A percentile compares a stretch with the other conserved stretches of the same genome.
Evolutionary conservation across 2,329 filamentous ascomycete species (phyloP).

Genomic region (Pseudocercospora ulei): DNA sequence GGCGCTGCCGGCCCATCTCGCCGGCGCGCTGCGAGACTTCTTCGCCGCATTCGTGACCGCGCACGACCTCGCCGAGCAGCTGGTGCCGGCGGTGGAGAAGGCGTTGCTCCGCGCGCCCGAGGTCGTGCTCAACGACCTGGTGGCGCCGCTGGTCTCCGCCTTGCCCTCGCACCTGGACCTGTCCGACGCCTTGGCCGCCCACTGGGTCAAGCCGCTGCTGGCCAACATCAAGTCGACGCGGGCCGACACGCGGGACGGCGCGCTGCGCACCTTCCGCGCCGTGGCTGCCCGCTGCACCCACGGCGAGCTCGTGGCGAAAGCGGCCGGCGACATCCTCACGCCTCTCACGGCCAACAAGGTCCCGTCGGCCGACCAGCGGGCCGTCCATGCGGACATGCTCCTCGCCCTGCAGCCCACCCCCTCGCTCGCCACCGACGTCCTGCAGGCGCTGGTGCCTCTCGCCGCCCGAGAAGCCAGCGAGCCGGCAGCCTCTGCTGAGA

Average conservation of each 20-base stretch:
- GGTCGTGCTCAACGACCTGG: conserved; percentile 68
- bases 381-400: conserved; percentile 73
- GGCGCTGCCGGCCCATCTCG: conserved; percentile 60
- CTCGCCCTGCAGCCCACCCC: conserved; percentile 52
- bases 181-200: conserved; percentile 59
- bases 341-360: conserved; percentile 79
- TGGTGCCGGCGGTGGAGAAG: conserved; percentile 79
- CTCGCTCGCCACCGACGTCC: conserved; percentile 56
- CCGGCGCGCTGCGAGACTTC: conserved; percentile 68
- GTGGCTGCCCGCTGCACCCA: conserved; percentile 56
- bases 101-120: conserved; percentile 81
- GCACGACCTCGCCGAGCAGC: conserved; percentile 63
- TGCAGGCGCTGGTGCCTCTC: conserved; percentile 55
- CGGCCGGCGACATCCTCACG: conserved; percentile 65
- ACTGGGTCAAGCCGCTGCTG: conserved; percentile 76
- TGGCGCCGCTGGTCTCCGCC: conserved; percentile 61
- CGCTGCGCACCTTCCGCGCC: conserved; percentile 61
- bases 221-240: conserved; percentile 89
- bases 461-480: conserved; percentile 85
- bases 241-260: conserved; percentile 61
- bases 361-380: conserved; percentile 71
- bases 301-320: conserved; percentile 52
- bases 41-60: conserved; percentile 63
- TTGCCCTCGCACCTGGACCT: conserved; percentile 65
- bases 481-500: conserved; percentile 64